Conservation (phyloP, 306 rosid genomes). For the Prunus campanulata region DNA sequence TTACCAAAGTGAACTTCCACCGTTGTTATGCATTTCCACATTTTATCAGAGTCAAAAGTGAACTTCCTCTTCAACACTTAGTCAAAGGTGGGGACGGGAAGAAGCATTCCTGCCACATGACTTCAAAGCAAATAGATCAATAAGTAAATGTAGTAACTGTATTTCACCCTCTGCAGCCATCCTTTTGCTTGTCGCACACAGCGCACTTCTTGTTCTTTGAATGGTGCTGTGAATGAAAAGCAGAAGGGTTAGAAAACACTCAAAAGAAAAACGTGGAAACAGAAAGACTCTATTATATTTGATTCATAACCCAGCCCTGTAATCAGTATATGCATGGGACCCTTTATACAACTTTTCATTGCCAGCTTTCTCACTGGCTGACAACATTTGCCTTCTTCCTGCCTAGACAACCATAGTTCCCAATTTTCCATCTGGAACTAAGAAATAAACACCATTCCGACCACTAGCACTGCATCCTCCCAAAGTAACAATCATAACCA, state of each 20-base stretch:
- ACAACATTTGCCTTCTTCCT: neutral
- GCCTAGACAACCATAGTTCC: neutral
- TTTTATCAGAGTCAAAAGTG: neutral
- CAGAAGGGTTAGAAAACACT: neutral
- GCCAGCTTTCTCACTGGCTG: constrained; percentile 18
- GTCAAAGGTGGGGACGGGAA: neutral
- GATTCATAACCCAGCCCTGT: constrained; percentile 70
- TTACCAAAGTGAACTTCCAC: neutral
- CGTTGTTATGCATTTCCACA: neutral
- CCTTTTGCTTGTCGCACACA: constrained; percentile 68
- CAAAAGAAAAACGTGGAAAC: neutral
- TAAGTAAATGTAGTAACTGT: neutral
- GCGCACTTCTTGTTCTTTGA: constrained; percentile 80
- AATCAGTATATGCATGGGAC: constrained; percentile 59
- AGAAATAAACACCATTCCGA: neutral
- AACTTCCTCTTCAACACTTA: constrained; percentile 4
- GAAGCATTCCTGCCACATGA: neutral
- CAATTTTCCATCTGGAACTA: too few species aligned
- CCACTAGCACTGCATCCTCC: neutral
- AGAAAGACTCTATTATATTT: neutral
- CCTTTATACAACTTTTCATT: constrained; percentile 65
- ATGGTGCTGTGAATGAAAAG: constrained; percentile 56
- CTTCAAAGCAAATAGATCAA: neutral
- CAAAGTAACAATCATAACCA: neutral
- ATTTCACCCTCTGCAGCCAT: constrained; percentile 52